Conservation (phyloP, 306 rosid species). For the Trifolium fragiferum region DNA sequence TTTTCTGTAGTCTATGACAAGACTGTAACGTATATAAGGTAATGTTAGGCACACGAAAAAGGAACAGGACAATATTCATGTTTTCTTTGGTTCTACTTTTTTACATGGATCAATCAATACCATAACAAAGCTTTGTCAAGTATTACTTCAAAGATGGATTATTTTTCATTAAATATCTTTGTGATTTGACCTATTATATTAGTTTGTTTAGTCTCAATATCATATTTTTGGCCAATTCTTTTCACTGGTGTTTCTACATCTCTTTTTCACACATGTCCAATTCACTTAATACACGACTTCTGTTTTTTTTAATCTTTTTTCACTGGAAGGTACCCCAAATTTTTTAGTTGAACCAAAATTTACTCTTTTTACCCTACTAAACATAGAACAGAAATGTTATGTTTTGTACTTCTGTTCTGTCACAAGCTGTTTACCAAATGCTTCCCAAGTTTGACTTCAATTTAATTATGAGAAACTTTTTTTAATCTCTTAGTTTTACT, state of each 20-base stretch:
- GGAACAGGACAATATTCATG: background rate
- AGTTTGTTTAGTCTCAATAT: background rate
- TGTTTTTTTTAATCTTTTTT: background rate
- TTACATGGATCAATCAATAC: background rate
- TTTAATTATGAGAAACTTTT: background rate
- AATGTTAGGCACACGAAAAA: background rate
- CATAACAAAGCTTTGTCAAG: background rate
- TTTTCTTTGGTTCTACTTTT: constrained; percentile 1
- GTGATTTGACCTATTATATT: background rate
- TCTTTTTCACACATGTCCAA: background rate
- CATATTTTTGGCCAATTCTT: background rate
- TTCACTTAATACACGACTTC: background rate
- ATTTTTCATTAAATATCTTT: background rate
- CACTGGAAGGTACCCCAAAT: background rate
- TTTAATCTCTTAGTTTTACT: background rate
- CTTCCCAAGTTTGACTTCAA: background rate
- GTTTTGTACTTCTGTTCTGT: background rate
- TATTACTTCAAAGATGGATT: no score
- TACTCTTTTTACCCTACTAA: background rate
- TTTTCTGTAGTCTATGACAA: background rate
- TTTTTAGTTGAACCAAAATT: constrained; percentile 11
- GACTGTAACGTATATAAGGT: background rate
- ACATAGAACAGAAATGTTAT: background rate
- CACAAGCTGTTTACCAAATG: background rate
- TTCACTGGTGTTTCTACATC: background rate